Conservation (phyloP, 495 filamentous ascomycete genomes). For the Penicillium dipodomyicola region DNA sequence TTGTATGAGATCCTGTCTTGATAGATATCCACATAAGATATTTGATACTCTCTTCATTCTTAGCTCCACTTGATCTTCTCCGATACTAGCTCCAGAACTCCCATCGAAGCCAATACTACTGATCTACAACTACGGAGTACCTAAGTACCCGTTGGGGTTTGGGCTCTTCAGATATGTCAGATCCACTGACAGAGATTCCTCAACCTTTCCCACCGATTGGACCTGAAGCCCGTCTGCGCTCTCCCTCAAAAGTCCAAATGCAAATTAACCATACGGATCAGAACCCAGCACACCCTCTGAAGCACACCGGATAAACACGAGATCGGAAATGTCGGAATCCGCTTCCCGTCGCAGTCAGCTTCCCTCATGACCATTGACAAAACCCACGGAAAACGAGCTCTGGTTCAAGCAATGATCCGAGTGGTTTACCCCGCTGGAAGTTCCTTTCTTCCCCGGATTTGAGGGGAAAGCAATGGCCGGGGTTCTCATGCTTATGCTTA, state of each 20-base stretch:
- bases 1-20: neutral
- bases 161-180: conserved; percentile 3
- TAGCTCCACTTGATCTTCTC: neutral
- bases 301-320: neutral
- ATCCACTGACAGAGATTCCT: neutral
- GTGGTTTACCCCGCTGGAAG: conserved; percentile 9
- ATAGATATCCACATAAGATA: neutral
- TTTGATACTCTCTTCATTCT: neutral
- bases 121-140: conserved; percentile 5
- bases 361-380: neutral
- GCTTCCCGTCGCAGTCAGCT: conserved; percentile 2
- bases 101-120: neutral
- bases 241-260: neutral
- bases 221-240: neutral
- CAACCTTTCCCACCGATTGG: conserved; percentile 9
- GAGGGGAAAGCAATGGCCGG: neutral
- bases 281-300: neutral
- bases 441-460: conserved; percentile 6
- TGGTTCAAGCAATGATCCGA: neutral
- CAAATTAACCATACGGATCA: conserved; percentile 3
- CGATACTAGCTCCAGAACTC: neutral
- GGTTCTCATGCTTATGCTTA: conserved; percentile 3
- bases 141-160: neutral
- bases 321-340: conserved; percentile 6
- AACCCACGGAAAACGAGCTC: neutral